A percentile compares a stretch with the other conserved stretches of the same genome.
phyloP scores from a whole-genome alignment of 495 filamentous ascomycete genomes.

The Lindgomyces ingoldianus region DNA sequence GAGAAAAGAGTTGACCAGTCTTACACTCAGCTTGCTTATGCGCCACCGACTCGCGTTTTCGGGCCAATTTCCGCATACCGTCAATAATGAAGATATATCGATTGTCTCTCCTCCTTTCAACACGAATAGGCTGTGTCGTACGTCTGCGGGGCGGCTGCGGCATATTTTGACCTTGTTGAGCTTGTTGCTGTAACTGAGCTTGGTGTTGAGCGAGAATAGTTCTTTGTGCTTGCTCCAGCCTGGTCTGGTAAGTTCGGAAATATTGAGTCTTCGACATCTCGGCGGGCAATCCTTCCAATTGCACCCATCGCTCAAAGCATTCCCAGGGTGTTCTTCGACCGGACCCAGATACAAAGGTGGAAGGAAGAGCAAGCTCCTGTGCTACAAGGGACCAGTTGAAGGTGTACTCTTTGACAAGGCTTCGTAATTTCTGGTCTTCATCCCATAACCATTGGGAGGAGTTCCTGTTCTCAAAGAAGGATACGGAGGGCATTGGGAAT shows the following conservation, averaged over 20 bases:
- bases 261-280: conserved; percentile 94
- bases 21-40: conserved; percentile 85
- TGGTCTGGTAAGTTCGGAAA: conserved; percentile 78
- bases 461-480: conserved; percentile 81
- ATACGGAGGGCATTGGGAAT: conserved; percentile 79
- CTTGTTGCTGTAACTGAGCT: conserved; percentile 61
- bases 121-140: conserved; percentile 71
- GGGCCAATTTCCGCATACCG: conserved; percentile 90
- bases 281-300: conserved; percentile 79
- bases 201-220: conserved; percentile 63
- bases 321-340: conserved; percentile 97
- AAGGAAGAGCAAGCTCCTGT: conserved; percentile 70
- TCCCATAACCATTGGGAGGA: conserved; percentile 87
- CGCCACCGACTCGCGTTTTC: conserved; percentile 80
- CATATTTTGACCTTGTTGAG: conserved; percentile 57
- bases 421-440: conserved; percentile 87
- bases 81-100: conserved; percentile 87
- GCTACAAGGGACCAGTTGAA: conserved; percentile 98
- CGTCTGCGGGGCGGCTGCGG: conserved; percentile 61
- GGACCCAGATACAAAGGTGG: conserved; percentile 73
- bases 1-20: not conserved
- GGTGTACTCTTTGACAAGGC: conserved; percentile 82
- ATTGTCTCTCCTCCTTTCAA: conserved; percentile 81
- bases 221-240: conserved; percentile 77
- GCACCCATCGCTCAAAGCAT: conserved; percentile 95